phyloP scores from a whole-genome alignment of 2,329 filamentous ascomycete genomes.

The Eutypa lata region DNA sequence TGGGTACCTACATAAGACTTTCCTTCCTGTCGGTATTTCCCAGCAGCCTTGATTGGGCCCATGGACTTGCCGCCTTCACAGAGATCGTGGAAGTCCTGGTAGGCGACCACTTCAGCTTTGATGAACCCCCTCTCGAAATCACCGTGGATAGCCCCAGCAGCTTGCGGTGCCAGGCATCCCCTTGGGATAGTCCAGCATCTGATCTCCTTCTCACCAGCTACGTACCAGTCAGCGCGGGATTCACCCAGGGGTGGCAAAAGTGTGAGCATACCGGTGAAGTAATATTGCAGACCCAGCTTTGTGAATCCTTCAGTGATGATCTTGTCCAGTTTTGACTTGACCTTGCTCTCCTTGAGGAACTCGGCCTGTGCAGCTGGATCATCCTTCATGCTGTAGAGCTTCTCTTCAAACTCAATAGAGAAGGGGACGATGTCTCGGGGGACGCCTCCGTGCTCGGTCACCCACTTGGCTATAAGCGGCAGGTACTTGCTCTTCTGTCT shows the following conservation, averaged over 20 bases:
- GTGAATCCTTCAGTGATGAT: slow-evolving; percentile 42
- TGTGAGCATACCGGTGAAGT: slow-evolving; percentile 34
- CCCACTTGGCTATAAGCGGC: slow-evolving; percentile 41
- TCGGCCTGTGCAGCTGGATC: slow-evolving; percentile 31
- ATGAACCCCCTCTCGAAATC: slow-evolving; percentile 44
- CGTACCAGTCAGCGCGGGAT: slow-evolving; percentile 4
- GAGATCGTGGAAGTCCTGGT: slow-evolving; percentile 42
- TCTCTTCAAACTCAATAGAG: slow-evolving; percentile 44
- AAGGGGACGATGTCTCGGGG: slow-evolving; percentile 41
- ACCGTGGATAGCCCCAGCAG: slow-evolving; percentile 38
- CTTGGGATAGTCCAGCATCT: slow-evolving; percentile 40
- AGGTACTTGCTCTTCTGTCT: slow-evolving; percentile 45
- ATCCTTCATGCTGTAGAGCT: slow-evolving; percentile 35
- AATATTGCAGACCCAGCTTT: slow-evolving; percentile 42
- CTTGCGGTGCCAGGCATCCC: slow-evolving; percentile 37
- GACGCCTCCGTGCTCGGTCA: slow-evolving; percentile 39
- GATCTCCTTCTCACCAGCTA: slow-evolving; percentile 43
- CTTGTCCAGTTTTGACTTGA: slow-evolving; percentile 39
- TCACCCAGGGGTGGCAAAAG: not conserved
- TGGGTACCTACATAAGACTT: slow-evolving; percentile 35
- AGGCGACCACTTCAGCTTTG: slow-evolving; percentile 43
- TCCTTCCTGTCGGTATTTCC: slow-evolving; percentile 43
- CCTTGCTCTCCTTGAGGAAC: slow-evolving; percentile 38
- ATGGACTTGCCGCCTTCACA: slow-evolving; percentile 42
- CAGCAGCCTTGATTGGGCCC: slow-evolving; percentile 42